These are phyloP conservation scores for Pueraria montana DNA, from an alignment of 306 rosid species.

Conservation along the genomic window DNA sequence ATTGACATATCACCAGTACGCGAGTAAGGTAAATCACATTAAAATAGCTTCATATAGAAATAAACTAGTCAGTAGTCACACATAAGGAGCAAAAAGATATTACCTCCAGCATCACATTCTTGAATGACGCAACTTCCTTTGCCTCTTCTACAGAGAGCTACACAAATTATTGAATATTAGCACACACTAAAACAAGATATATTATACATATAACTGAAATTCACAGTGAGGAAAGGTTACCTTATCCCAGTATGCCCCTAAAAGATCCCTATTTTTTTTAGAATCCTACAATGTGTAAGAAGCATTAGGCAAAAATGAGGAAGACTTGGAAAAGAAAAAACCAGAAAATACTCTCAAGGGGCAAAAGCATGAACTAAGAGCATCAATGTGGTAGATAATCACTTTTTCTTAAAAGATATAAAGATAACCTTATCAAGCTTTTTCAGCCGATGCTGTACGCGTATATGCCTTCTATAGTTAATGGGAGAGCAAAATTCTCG, in stretches of 20 bases:
- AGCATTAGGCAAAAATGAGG: constrained; percentile 46
- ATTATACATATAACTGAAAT: constrained; percentile 35
- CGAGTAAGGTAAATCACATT: constrained; percentile 35
- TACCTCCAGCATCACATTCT: constrained; percentile 76
- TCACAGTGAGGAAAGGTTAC: constrained; percentile 55
- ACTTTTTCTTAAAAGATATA: constrained; percentile 25
- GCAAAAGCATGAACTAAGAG: constrained; percentile 13
- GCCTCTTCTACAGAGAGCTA: constrained; percentile 88
- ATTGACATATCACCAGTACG: constrained; percentile 34
- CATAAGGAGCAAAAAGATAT: constrained; percentile 24
- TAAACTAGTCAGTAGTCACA: constrained; percentile 22
- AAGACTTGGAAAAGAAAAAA: constrained; percentile 32
- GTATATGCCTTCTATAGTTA: constrained; percentile 89
- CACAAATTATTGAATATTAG: constrained; percentile 50
- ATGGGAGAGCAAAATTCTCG: constrained; percentile 86
- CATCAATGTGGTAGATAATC: constrained; percentile 7
- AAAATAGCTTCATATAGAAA: constrained; percentile 37
- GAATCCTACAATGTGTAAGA: constrained; percentile 74
- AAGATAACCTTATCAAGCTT: constrained; percentile 83
- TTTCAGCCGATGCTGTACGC: constrained; percentile 84
- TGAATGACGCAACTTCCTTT: constrained; percentile 77
- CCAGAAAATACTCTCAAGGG: constrained; percentile 15
- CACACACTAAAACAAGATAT: constrained; percentile 18
- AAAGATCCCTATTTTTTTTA: constrained; percentile 69
- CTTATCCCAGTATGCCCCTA: constrained; percentile 94